Base-by-base conservation (phyloP, 2,329 filamentous ascomycete species). In the Thielaviopsis populi region DNA sequence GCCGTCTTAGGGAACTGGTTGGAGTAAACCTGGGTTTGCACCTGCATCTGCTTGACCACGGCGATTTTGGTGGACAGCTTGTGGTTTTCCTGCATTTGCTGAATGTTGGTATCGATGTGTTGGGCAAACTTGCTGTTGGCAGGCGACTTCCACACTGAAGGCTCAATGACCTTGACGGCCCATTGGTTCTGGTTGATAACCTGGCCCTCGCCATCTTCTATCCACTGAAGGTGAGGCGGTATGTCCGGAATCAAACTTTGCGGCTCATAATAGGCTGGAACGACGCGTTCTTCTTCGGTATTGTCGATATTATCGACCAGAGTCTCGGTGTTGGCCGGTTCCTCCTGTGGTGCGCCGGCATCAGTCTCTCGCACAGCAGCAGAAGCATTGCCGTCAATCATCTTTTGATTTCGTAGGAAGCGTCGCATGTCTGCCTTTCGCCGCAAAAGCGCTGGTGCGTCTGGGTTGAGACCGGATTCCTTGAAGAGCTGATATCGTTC, bases 31-130 rank as follows among this genome's bases (percentile, higher is more conserved):
- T 96, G 94, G 61, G 91, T 89, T 73, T 99, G 94, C 63, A 97
- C 84, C 75, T 99, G 94, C 94, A 99, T 99, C 76, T 99, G 94
- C 77, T 97, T 99, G 72, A 99, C 94, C 67, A 99, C 90, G 59
- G 89, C 87, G 72, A 99, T 96, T 75, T 97, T 99, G 11, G 91
- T 91, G 70, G 91, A 95, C 37, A 99, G 82, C 72, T 96, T 97
- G 69, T 94, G 83, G 0, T 94, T 99, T 70, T 97, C 92, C 73
- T 99, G 94, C 80, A 99, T 91, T 72, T 96, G 91, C 66, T 84
- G 84, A 74, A 97, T 89, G 69, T 99, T 99, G 63, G 85, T 83
- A 69, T 96, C 89, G 74, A 99, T 87, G 72, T 87, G 92, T 69
- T 83, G 84, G 1, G 87, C 80, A 42, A 99, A 75, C 62, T 81